A percentile compares a stretch with the other conserved stretches of the same genome.
These are phyloP conservation scores for Cornus suecica DNA, from an alignment of 148 eudicot species.

Conservation along the genomic window DNA sequence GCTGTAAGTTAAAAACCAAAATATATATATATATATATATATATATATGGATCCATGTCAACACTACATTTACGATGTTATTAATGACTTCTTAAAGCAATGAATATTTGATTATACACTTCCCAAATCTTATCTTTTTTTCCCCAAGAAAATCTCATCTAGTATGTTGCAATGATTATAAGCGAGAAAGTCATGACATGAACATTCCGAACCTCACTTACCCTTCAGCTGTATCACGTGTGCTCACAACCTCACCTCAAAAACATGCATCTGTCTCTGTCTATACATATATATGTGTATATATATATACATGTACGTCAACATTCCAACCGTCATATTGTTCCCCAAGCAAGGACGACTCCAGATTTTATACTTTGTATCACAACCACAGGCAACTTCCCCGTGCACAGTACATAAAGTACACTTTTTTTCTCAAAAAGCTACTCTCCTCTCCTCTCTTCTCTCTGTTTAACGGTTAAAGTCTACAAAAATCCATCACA, in stretches of 20 bases:
- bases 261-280: neutral
- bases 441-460: neutral
- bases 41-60: too few relatives aligned
- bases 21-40: too few relatives aligned
- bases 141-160: too few relatives aligned
- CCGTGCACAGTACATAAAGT: constrained; percentile 2
- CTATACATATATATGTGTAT: constrained; percentile 3
- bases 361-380: neutral
- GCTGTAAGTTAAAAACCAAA: too few relatives aligned
- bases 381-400: neutral
- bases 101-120: too few relatives aligned
- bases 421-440: constrained; percentile 3
- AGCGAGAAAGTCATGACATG: too few relatives aligned
- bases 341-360: constrained; percentile 6
- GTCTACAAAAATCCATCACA: neutral
- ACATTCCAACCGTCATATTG: constrained; percentile 18
- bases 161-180: too few relatives aligned
- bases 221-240: neutral
- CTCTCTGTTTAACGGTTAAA: constrained; percentile 5
- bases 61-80: too few relatives aligned
- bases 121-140: too few relatives aligned
- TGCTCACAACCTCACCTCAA: neutral
- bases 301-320: constrained; percentile 3
- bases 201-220: neutral
- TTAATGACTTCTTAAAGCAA: too few relatives aligned